Percentiles rank a stretch among this genome's conserved stretches.
phyloP scores from a whole-genome alignment of 305 asterid genomes.

The Plantago coronopus region DNA sequence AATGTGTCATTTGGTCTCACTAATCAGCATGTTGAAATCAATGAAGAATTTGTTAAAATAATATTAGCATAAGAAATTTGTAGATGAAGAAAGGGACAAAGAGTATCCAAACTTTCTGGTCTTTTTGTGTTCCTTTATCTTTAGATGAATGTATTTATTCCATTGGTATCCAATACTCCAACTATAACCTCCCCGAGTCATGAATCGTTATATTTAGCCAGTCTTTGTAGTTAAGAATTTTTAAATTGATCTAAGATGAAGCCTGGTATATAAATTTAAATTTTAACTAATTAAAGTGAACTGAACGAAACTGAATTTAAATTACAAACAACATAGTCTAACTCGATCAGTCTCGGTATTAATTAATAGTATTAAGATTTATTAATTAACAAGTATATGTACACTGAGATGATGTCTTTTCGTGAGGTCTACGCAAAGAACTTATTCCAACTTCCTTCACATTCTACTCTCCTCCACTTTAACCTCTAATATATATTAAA shows the following conservation, averaged over 20 bases:
- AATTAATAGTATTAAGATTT: too few species aligned
- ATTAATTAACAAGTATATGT: neutral
- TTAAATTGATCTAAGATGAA: too few species aligned
- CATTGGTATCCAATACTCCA: conserved; percentile 17
- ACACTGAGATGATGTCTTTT: neutral
- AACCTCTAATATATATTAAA: too few species aligned
- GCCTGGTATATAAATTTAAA: too few species aligned
- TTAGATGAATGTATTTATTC: conserved; percentile 27
- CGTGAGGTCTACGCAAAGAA: conserved; percentile 25
- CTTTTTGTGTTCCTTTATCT: conserved; percentile 36
- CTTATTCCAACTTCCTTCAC: too few species aligned
- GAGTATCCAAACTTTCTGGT: conserved; percentile 47
- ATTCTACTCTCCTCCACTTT: too few species aligned
- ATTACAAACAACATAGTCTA: too few species aligned
- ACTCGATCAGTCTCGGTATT: neutral
- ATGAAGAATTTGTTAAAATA: neutral
- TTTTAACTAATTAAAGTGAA: too few species aligned
- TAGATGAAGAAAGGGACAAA: conserved; percentile 32
- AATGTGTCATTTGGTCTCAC: too few species aligned
- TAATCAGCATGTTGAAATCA: neutral
- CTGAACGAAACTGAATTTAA: too few species aligned
- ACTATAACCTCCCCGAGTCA: neutral
- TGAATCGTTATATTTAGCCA: too few species aligned
- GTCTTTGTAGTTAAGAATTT: too few species aligned
- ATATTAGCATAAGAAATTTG: neutral